phyloP scores from a whole-genome alignment of 2,329 filamentous ascomycete genomes.

The Hypoxylon sp. region DNA sequence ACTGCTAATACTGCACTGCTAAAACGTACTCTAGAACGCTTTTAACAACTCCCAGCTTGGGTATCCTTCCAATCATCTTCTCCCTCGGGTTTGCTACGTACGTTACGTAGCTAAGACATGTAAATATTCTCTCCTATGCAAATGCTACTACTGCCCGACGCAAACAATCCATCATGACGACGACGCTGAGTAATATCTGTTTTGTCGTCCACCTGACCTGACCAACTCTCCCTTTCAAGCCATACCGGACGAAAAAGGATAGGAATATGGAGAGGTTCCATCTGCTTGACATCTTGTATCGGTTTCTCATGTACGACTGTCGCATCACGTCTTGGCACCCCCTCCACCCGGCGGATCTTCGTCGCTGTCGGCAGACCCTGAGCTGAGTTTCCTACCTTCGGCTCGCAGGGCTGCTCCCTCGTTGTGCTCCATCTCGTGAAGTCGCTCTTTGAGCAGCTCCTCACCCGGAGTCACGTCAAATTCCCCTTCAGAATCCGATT shows the following conservation, averaged over 20 bases:
- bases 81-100: slow-evolving; percentile 6
- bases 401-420: slow-evolving; percentile 46
- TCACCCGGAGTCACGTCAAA: slow-evolving; percentile 52
- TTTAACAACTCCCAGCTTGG: slow-evolving; percentile 20
- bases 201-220: slow-evolving; percentile 14
- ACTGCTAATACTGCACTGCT: slow-evolving; percentile 7
- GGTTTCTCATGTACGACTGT: slow-evolving; percentile 25
- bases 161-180: slow-evolving; percentile 8
- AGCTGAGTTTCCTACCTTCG: slow-evolving; percentile 44
- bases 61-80: slow-evolving; percentile 20
- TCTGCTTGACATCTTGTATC: slow-evolving; percentile 13
- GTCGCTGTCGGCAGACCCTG: slow-evolving; percentile 49
- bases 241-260: slow-evolving; percentile 1
- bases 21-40: slow-evolving; percentile 9
- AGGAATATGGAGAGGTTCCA: slow-evolving; percentile 4
- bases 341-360: slow-evolving; percentile 48
- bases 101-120: no score
- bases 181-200: slow-evolving; percentile 14
- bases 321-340: slow-evolving; percentile 44
- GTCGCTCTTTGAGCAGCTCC: slow-evolving; percentile 53
- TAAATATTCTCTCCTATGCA: slow-evolving; percentile 7
- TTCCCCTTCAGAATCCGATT: slow-evolving; percentile 53
- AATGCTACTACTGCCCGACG: slow-evolving; percentile 9
- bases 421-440: slow-evolving; percentile 47
- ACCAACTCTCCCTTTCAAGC: slow-evolving; percentile 1